These are phyloP conservation scores for Colletotrichum echinochloae DNA, from an alignment of 2,329 filamentous ascomycete species.

Conservation along the genomic window DNA sequence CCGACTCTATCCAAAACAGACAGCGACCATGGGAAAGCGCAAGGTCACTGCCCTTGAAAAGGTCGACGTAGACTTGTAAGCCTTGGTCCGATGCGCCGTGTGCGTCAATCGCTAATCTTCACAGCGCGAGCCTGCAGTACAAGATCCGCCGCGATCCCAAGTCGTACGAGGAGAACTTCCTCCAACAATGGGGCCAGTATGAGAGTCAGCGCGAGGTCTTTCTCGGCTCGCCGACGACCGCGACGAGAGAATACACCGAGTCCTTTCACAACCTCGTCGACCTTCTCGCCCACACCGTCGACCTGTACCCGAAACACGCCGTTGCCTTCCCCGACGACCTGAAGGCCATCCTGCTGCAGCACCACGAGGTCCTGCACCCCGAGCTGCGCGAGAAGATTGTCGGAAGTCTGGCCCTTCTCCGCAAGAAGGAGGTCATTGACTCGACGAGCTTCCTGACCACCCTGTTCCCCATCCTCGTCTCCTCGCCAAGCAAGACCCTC, in stretches of 20 bases:
- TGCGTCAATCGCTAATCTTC: constrained; percentile 45
- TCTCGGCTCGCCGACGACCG: constrained; percentile 82
- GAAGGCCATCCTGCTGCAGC: constrained; percentile 81
- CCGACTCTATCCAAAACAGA: constrained; percentile 1
- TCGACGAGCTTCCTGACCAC: constrained; percentile 86
- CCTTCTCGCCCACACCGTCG: constrained; percentile 91
- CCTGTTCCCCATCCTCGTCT: constrained; percentile 91
- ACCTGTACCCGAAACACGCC: constrained; percentile 89
- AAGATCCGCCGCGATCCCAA: constrained; percentile 90
- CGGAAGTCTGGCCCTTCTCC: constrained; percentile 85
- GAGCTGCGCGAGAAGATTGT: constrained; percentile 96
- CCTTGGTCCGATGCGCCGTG: constrained; percentile 9
- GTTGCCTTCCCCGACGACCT: constrained; percentile 82
- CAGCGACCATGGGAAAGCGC: constrained; percentile 78
- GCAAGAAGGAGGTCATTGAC: constrained; percentile 92
- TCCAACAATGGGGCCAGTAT: constrained; percentile 91
- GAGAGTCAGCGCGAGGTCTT: constrained; percentile 92
- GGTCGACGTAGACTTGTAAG: constrained; percentile 87
- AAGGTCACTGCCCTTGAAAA: constrained; percentile 95
- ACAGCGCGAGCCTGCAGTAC: constrained; percentile 86
- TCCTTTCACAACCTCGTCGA: constrained; percentile 93
- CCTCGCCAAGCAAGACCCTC: constrained; percentile 92
- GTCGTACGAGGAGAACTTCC: constrained; percentile 92
- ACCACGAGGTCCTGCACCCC: constrained; percentile 84
- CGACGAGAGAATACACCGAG: constrained; percentile 81